A percentile compares a stretch with the other conserved stretches of the same genome.
Conservation (phyloP, 768 basidiomycete genomes). For the Calocybe cyanea region DNA sequence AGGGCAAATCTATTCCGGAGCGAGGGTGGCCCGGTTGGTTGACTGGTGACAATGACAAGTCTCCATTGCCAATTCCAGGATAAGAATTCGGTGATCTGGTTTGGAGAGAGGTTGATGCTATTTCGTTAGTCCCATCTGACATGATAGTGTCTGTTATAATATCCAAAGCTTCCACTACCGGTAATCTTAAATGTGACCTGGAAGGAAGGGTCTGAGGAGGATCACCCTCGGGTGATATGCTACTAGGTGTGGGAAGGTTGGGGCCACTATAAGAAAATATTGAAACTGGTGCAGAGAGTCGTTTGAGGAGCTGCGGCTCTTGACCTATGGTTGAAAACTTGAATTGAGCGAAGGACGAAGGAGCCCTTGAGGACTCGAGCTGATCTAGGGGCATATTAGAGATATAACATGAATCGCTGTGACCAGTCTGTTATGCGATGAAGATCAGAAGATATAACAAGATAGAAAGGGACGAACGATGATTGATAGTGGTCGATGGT, state of each 20-base stretch:
- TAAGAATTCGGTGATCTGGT: neutral
- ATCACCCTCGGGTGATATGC: slow-evolving; percentile 16
- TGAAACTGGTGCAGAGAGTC: slow-evolving; percentile 37
- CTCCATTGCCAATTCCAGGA: too few species aligned
- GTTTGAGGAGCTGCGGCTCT: slow-evolving; percentile 46
- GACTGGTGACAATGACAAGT: too few species aligned
- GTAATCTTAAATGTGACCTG: too few species aligned
- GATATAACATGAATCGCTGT: neutral
- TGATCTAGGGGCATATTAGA: neutral
- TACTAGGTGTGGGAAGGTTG: slow-evolving; percentile 17
- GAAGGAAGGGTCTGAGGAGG: slow-evolving; percentile 14
- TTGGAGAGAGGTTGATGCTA: neutral
- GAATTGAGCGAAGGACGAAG: slow-evolving; percentile 40
- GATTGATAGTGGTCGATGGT: too few species aligned
- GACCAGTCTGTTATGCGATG: neutral
- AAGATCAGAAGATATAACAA: neutral
- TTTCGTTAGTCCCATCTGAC: slow-evolving; percentile 4
- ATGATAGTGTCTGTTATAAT: neutral
- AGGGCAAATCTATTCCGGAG: too few species aligned
- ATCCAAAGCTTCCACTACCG: too few species aligned
- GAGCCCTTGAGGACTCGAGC: slow-evolving; percentile 21
- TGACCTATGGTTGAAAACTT: slow-evolving; percentile 53
- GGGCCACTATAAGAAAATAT: slow-evolving; percentile 20
- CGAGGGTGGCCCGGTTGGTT: too few species aligned
- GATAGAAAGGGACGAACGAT: neutral